These are phyloP conservation scores for Cicer arietinum DNA, from an alignment of 306 rosid genomes.

Conservation along the genomic window DNA sequence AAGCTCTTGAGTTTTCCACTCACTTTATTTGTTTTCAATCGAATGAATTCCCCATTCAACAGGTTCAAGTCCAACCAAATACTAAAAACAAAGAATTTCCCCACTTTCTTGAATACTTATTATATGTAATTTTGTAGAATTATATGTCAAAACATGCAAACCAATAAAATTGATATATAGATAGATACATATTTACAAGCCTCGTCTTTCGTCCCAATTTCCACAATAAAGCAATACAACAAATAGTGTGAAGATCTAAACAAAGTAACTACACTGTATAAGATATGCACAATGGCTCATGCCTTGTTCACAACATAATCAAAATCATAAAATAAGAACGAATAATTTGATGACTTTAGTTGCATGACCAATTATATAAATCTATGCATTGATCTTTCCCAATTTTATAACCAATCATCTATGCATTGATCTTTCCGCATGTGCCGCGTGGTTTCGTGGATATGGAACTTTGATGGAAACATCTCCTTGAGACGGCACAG, in stretches of 20 bases:
- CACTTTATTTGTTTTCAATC: neutral
- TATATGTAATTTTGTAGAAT: neutral
- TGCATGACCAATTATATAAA: conserved; percentile 40
- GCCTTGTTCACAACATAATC: conserved; percentile 39
- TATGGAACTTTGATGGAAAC: conserved; percentile 49
- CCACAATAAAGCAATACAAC: conserved; percentile 41
- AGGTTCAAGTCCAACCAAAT: too few relatives aligned
- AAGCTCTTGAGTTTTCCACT: neutral
- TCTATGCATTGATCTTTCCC: conserved; percentile 59
- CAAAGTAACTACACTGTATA: conserved; percentile 26
- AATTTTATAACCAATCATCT: conserved; percentile 53
- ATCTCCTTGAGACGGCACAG: conserved; percentile 46
- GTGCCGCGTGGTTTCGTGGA: conserved; percentile 49
- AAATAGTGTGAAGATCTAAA: conserved; percentile 32
- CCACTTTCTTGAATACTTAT: too few relatives aligned
- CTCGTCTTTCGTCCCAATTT: conserved; percentile 37
- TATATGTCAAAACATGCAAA: conserved; percentile 11
- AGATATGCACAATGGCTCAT: conserved; percentile 53
- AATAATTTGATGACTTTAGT: conserved; percentile 48
- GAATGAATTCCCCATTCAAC: too few relatives aligned
- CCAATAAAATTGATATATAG: conserved; percentile 12
- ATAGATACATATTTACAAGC: conserved; percentile 54
- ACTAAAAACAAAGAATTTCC: too few relatives aligned
- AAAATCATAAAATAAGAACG: conserved; percentile 40
- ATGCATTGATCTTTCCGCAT: conserved; percentile 54